These are phyloP conservation scores for Pseudohalonectria lignicola DNA, from an alignment of 2,329 filamentous ascomycete genomes.

Conservation along the genomic window DNA sequence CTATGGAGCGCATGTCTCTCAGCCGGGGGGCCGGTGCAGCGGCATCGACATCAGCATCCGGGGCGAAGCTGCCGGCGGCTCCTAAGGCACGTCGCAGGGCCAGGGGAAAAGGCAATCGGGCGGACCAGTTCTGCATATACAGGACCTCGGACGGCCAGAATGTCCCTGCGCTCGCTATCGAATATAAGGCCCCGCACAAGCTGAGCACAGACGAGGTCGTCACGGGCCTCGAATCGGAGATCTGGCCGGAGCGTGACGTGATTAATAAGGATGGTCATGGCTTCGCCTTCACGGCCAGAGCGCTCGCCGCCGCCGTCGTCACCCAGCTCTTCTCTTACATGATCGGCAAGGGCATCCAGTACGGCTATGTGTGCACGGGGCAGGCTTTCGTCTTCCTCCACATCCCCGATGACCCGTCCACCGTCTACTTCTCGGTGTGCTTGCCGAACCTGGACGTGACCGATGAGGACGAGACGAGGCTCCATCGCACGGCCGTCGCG, in stretches of 20 bases:
- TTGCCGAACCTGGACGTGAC: conserved; percentile 21
- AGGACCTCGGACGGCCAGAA: conserved; percentile 10
- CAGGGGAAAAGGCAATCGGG: conserved; percentile 16
- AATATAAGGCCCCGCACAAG: conserved; percentile 28
- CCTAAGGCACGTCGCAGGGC: too few relatives aligned
- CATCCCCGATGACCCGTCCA: conserved; percentile 20
- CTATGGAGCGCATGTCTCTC: conserved; percentile 14
- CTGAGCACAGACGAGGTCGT: conserved; percentile 19
- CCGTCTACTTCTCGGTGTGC: conserved; percentile 19
- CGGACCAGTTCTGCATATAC: conserved; percentile 21
- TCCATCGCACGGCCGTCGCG: too few relatives aligned
- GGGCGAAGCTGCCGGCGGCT: neutral
- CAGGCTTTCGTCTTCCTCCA: conserved; percentile 22
- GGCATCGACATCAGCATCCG: neutral
- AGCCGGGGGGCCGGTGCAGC: conserved; percentile 4
- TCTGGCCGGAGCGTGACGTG: conserved; percentile 19
- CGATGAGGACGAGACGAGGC: conserved; percentile 18
- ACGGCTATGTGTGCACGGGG: too few relatives aligned
- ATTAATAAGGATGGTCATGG: conserved; percentile 20
- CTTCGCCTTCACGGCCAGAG: conserved; percentile 15
- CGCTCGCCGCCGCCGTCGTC: conserved; percentile 22
- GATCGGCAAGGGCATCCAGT: conserved; percentile 21
- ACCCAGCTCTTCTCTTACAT: conserved; percentile 29
- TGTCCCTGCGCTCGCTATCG: conserved; percentile 18
- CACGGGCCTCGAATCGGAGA: conserved; percentile 20